A percentile compares a stretch with the other conserved stretches of the same genome.
phyloP scores from a whole-genome alignment of 768 basidiomycete species.

The Kwoniella heveanensis region DNA sequence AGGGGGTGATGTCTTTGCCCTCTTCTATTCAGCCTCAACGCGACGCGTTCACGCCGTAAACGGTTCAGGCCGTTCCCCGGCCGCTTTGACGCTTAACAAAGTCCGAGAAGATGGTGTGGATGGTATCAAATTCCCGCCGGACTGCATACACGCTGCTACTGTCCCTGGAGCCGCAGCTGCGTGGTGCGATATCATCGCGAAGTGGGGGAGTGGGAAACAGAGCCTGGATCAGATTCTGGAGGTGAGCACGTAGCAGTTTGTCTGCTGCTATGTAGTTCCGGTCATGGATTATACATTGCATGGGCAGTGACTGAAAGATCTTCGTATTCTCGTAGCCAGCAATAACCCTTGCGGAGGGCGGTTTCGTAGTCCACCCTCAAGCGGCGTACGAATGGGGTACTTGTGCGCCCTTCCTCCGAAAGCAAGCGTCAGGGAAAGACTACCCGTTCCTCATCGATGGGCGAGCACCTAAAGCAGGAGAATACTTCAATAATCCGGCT shows the following conservation, averaged over 20 bases:
- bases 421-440: conserved; percentile 75
- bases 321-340: conserved; percentile 62
- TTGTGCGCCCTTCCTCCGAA: conserved; percentile 66
- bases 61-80: conserved; percentile 82
- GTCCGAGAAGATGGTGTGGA: conserved; percentile 67
- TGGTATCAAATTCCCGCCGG: conserved; percentile 67
- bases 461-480: conserved; percentile 77
- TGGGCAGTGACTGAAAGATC: background rate
- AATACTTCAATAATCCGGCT: conserved; percentile 68
- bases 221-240: conserved; percentile 69
- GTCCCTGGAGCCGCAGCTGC: conserved; percentile 77
- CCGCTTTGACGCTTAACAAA: conserved; percentile 71
- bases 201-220: conserved; percentile 72
- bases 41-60: conserved; percentile 82
- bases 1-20: conserved; percentile 63
- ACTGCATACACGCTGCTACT: conserved; percentile 70
- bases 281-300: too few species aligned
- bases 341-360: conserved; percentile 79
- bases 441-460: conserved; percentile 85
- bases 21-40: conserved; percentile 79
- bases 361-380: conserved; percentile 60
- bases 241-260: conserved; percentile 2
- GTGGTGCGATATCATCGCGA: conserved; percentile 81
- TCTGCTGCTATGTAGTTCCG: too few species aligned
- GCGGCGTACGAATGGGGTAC: conserved; percentile 24